These are phyloP conservation scores for Plantago rigida DNA, from an alignment of 305 asterid genomes.

Conservation along the genomic window DNA sequence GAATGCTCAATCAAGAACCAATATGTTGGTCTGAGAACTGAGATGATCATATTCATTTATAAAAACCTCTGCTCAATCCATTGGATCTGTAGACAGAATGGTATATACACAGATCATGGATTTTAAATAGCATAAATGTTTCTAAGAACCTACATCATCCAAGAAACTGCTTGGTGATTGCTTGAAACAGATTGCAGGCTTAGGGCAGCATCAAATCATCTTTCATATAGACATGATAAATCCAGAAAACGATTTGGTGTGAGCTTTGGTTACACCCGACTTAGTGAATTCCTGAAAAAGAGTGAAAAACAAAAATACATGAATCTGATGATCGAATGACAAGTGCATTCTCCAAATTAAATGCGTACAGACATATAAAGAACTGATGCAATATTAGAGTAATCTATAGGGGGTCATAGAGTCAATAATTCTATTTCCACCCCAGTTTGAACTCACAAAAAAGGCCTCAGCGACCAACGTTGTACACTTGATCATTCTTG, in stretches of 20 bases:
- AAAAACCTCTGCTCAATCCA: neutral
- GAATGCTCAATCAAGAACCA: neutral
- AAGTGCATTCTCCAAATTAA: neutral
- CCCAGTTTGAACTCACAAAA: too few species aligned
- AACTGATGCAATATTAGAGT: too few species aligned
- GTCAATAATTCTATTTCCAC: too few species aligned
- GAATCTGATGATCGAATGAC: neutral
- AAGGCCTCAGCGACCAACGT: too few species aligned
- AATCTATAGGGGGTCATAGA: too few species aligned
- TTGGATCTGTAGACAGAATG: neutral
- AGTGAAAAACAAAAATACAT: conserved; percentile 1
- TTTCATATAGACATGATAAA: neutral
- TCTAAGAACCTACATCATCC: neutral
- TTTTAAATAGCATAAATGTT: too few species aligned
- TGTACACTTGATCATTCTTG: too few species aligned
- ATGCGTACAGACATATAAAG: neutral
- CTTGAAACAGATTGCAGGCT: conserved; percentile 1
- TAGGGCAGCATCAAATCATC: neutral
- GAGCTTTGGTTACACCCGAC: conserved; percentile 1
- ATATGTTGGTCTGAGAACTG: neutral
- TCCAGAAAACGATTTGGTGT: neutral
- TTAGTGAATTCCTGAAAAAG: conserved; percentile 8
- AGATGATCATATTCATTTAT: neutral
- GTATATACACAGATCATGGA: too few species aligned
- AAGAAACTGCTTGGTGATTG: neutral